Evolutionary conservation across 116 monocot genomes (phyloP), one percentile per base, ranked within the genome.

Genomic region (Phalaenopsis hybrid): DNA sequence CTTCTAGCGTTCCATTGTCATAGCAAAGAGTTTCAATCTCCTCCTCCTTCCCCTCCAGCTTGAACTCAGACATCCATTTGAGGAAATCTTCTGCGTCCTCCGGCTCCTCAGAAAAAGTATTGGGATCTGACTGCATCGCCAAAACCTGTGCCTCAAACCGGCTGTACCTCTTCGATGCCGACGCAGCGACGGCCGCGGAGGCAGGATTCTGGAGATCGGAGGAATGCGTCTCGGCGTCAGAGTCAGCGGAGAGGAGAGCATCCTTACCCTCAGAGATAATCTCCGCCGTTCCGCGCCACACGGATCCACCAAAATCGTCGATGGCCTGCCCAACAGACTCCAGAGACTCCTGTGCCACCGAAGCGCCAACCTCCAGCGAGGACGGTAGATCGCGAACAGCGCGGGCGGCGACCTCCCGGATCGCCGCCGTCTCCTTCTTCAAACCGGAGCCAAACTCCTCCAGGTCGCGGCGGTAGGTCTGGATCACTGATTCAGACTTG

Each of bases 391-490:
- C 89, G 4, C 16, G 49, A 48, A 94, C 91, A 44, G 88, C 94
- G n/a, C 91, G 87, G 34, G 83, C 28, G 50, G 96, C 94, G 58
- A 82, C 92, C 61, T 95, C 92, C 12, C 92, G 86, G 84, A 99
- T 79, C 51, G 80, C 86, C 23, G 45, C 85, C 46, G 94, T 90
- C 91, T 99, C 99, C 83, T 91, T 95, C 84, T 85, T 87, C 73
- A 99, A 82, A 23, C 95, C 99, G 20, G 93, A 85, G n/a, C 99
- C 82, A 89, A 99, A 99, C 85, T 99, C 99, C 79, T 91, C 92
- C 51, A 97, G 86, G 76, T 97, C 97, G 2, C 90, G 91, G 41
- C 90, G 90, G 84, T 94, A 97, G 61, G 92, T 94, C 85, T 90
- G 83, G 83, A 99, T 91, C 75, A 95, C 92, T 44, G 99, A 84